phyloP scores from a whole-genome alignment of 495 filamentous ascomycete genomes.

The Astrothelium subdiscretum region DNA sequence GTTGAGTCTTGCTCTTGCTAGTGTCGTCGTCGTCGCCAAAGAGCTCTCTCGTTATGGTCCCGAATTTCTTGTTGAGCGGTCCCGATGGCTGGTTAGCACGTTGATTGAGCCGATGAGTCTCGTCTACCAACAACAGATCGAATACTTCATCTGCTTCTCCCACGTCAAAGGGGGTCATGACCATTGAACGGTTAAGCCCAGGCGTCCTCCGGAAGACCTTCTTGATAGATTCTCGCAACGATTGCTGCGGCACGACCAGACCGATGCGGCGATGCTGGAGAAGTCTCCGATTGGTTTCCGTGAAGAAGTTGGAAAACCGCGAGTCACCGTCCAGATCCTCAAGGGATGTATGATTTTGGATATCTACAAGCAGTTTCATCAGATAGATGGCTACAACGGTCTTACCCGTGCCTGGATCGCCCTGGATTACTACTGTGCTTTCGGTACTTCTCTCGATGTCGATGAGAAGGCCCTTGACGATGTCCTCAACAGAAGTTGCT shows the following conservation, averaged over 20 bases:
- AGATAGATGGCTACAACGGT: constrained; percentile 14
- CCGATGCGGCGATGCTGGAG: constrained; percentile 8
- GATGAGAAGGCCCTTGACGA: constrained; percentile 8
- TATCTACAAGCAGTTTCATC: constrained; percentile 13
- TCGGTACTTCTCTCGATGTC: constrained; percentile 4
- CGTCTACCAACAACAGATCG: constrained; percentile 12
- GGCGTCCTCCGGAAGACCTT: constrained; percentile 9
- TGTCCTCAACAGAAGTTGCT: constrained; percentile 14
- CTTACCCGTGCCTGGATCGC: constrained; percentile 14
- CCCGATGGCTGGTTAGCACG: constrained; percentile 12
- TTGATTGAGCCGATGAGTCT: constrained; percentile 13
- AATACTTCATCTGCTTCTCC: constrained; percentile 8
- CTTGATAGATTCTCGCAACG: constrained; percentile 8
- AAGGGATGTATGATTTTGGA: constrained; percentile 6
- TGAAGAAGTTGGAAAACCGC: constrained; percentile 13
- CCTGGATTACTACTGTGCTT: constrained; percentile 12
- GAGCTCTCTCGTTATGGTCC: constrained; percentile 9
- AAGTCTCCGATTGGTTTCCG: constrained; percentile 7
- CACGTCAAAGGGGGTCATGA: constrained; percentile 7
- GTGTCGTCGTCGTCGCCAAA: constrained; percentile 5
- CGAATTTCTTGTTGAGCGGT: constrained; percentile 11
- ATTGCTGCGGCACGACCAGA: constrained; percentile 12
- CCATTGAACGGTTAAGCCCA: constrained; percentile 7
- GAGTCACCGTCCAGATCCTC: constrained; percentile 13
- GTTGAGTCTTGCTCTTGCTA: constrained; percentile 9